Evolutionary conservation across 2,329 filamentous ascomycete species (phyloP), one percentile per base, ranked within the genome.

Genomic region (Aspergillus versicolor): DNA sequence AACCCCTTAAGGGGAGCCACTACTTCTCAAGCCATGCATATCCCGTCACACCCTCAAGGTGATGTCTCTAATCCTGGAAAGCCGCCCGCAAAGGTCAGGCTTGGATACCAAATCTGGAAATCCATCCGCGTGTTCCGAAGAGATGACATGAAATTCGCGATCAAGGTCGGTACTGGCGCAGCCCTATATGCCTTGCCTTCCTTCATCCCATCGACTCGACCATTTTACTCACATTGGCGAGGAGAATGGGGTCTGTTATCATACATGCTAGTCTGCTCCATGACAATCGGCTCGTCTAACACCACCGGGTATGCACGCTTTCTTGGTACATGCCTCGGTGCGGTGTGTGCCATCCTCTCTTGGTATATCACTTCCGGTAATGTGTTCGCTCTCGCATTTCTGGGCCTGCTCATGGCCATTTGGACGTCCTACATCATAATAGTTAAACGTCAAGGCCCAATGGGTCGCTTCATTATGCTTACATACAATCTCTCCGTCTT

Each of bases 181-280:
- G 84, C 92, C 4, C 75, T 97, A 0, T 97, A 93, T 78, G 93
- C 92, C 17, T 85, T 94, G 73, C 90, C 95, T 64, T 88, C 94
- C 2, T 99, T 96, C 68, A 83, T 97, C 34, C 84, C 87, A 1
- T 78, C 82, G 8, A 96, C 92, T 2, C 82, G 92, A 52, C 89
- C 90, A 0, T 82, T 89, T 19, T 99, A 97, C 71, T 82, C 86
- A 52, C 88, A 88, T 67, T 97, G 92, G 91, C 83, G 93, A 71
- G 93, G 93, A 30, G 94, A 99, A 80, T 99, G 94, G 94, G 94
- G 94, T 21, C 81, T 99, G 2, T 75, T 99, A 54, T 96, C 92
- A 0, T 97, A 96, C 78, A 97, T 97, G 93, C 87, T 97, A 69
- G 94, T 99, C 22, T 96, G 92, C 70, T 92, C 90, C 38, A 97